Percentiles rank a stretch among this genome's conserved stretches.
Evolutionary conservation across 352 stramenopile genomes (phyloP).

Genomic region (Blastocystis sp.): DNA sequence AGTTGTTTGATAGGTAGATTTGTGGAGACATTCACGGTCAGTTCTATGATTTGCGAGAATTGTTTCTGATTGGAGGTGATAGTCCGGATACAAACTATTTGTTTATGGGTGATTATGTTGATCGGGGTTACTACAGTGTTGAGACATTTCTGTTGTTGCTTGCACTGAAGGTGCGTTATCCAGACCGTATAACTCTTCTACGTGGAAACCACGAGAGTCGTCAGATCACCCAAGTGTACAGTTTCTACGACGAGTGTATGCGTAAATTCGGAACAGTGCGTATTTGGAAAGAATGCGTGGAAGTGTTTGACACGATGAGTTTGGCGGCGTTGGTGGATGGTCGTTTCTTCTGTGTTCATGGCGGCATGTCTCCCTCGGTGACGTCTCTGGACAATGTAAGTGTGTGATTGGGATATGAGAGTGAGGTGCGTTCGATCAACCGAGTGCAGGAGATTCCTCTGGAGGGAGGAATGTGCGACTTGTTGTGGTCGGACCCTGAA

Average conservation of each 20-base stretch:
- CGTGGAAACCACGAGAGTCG: constrained; percentile 93
- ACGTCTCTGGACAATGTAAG: constrained; percentile 62
- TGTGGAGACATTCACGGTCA: constrained; percentile 98
- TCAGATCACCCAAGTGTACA: constrained; percentile 97
- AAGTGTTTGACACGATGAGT: constrained; percentile 98
- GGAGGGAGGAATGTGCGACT: constrained; percentile 35
- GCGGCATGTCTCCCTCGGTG: constrained; percentile 75
- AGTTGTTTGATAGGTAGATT: constrained; percentile 68
- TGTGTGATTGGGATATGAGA: constrained; percentile 66
- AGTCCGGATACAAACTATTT: constrained; percentile 97
- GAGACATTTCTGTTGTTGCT: constrained; percentile 95
- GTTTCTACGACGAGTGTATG: constrained; percentile 97
- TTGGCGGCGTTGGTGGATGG: constrained; percentile 94
- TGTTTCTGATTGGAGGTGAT: constrained; percentile 89
- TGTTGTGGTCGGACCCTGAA: constrained; percentile 54
- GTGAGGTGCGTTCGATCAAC: constrained; percentile 60
- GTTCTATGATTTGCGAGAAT: constrained; percentile 96
- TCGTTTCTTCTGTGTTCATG: constrained; percentile 97
- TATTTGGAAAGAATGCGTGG: constrained; percentile 96
- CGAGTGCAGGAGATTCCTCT: constrained; percentile 8
- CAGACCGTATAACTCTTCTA: constrained; percentile 94
- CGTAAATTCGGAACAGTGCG: constrained; percentile 93
- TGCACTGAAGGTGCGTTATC: constrained; percentile 93
- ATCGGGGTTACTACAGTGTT: constrained; percentile 96
- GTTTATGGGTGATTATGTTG: constrained; percentile 99